Evolutionary conservation across 139 green algal genomes (phyloP), one percentile per base, ranked within the genome.

Genomic region (Eudorina sp.): DNA sequence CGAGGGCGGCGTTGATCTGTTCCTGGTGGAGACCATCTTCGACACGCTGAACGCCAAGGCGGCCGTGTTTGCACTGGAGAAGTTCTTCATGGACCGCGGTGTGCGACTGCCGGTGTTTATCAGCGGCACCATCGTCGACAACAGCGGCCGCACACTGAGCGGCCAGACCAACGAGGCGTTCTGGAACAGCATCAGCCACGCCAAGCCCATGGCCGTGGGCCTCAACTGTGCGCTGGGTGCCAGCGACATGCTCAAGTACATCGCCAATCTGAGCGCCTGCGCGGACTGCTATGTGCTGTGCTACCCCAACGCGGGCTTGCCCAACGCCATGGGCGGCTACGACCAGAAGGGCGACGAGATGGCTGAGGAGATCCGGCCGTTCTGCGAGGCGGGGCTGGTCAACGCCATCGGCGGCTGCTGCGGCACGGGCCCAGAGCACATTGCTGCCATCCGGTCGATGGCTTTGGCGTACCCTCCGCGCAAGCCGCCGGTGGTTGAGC

Each of bases 131-230:
- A 99, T 99, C 75, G 96, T 98, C 53, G 97, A 99, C 94, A 97
- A 98, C 88, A 97, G 93, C 74, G 97, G 97, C 0, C 96, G 97
- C 90, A 99, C 98, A 43, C 93, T 99, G 90, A 97, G 93, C 73
- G 98, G 98, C 14, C 98, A 99, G 95, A 99, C 97, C 88, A 99
- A 99, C 90, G 98, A 99, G 95, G 97, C 98, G 3, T 99, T 99
- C 94, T 99, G 97, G 97, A 98, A 98, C 95, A 98, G 94, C 89
- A 88, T 99, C 45, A 91, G 73, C 75, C 98, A 99, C 69, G 94
- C 96, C 84, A 97, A 97, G 90, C 97, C 98, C 38, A 92, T 99
- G 84, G 98, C 97, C 0, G 90, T 99, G 36, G 98, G 98, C 36
- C 95, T 99, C 25, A 99, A 99, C 96, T 99, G 98, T 75, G 98